phyloP scores from a whole-genome alignment of 2,329 filamentous ascomycete genomes.

The Conoideocrella luteorostrata region DNA sequence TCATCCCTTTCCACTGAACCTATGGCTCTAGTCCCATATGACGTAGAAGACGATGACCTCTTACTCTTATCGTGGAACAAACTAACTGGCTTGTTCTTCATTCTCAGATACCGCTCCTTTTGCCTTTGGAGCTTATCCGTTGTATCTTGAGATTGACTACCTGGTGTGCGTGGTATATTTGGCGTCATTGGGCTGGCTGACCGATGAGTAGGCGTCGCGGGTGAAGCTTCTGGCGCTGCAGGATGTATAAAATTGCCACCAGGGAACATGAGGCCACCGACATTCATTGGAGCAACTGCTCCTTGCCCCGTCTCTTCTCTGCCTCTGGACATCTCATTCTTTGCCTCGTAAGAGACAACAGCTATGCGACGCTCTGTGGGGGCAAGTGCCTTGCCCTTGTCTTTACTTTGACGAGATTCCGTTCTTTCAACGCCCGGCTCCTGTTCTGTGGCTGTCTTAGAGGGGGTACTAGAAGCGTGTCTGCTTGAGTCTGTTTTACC shows the following conservation, averaged over 20 bases:
- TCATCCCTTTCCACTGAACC: neutral
- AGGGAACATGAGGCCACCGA: conserved; percentile 8
- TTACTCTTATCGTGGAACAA: neutral
- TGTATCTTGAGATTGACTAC: neutral
- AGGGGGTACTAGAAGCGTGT: too few relatives aligned
- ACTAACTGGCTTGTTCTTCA: neutral
- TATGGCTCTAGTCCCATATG: neutral
- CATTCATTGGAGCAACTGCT: neutral
- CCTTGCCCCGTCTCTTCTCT: neutral
- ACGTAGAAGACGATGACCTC: neutral
- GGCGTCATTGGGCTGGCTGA: neutral
- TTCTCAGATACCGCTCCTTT: neutral
- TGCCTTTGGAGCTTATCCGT: neutral
- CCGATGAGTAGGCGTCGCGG: neutral
- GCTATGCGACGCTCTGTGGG: too few relatives aligned
- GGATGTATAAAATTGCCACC: conserved; percentile 6
- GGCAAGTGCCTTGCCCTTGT: neutral
- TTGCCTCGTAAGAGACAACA: too few relatives aligned
- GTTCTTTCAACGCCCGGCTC: too few relatives aligned
- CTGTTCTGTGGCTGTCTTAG: too few relatives aligned
- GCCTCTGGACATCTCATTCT: neutral
- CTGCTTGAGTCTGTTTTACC: too few relatives aligned
- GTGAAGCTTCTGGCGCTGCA: neutral
- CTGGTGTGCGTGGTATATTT: too few relatives aligned
- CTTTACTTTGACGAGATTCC: neutral